Conservation (phyloP, 768 basidiomycete genomes). For the Suillus occidentalis region DNA sequence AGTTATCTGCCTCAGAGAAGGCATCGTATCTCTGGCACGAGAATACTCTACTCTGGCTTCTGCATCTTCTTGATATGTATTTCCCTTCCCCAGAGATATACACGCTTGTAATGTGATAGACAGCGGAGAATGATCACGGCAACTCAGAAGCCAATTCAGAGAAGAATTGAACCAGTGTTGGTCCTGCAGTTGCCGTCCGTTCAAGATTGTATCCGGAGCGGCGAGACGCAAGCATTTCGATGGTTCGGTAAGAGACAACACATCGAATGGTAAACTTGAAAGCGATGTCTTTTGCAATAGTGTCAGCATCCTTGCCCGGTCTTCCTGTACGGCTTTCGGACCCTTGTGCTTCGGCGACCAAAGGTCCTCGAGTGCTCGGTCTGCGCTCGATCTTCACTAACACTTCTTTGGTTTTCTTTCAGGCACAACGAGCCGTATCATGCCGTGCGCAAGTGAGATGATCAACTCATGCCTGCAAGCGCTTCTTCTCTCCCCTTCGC, state of each 20-base stretch:
- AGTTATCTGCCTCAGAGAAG: background rate
- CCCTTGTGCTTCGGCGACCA: slow-evolving; percentile 1
- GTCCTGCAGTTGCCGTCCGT: background rate
- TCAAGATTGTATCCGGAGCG: background rate
- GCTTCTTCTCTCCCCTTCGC: background rate
- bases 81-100: background rate
- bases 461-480: background rate
- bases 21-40: background rate
- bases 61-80: background rate
- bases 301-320: background rate
- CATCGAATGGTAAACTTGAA: background rate
- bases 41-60: background rate
- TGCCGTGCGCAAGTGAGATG: background rate
- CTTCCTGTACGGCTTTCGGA: slow-evolving; percentile 3
- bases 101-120: background rate
- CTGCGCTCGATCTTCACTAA: background rate
- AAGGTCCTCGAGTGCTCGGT: background rate
- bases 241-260: background rate
- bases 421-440: background rate
- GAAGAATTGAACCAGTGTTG: background rate
- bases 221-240: background rate
- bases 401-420: background rate
- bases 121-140: background rate
- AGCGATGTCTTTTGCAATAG: background rate
- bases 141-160: background rate